These are phyloP conservation scores for Rubroboletus pulcherrimus DNA, from an alignment of 768 basidiomycete species.

Conservation along the genomic window DNA sequence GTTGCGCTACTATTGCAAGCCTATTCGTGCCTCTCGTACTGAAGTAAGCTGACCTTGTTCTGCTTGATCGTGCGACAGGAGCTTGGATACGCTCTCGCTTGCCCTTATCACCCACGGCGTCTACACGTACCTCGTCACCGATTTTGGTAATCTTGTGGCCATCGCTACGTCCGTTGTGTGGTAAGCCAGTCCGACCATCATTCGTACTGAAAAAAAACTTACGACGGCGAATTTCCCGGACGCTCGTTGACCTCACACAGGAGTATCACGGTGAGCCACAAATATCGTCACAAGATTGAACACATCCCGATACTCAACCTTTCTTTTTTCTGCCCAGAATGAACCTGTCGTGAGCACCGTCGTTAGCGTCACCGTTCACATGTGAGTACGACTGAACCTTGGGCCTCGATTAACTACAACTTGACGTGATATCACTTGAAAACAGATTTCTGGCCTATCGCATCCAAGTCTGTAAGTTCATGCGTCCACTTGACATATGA, in stretches of 20 bases:
- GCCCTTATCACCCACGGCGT: background rate
- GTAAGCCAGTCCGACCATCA: background rate
- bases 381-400: background rate
- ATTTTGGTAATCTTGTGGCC: background rate
- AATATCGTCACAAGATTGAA: background rate
- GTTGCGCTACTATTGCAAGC: background rate
- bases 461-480: background rate
- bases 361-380: background rate
- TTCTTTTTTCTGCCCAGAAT: background rate
- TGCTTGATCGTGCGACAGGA: background rate
- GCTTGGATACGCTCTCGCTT: background rate
- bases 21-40: background rate
- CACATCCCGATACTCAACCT: background rate
- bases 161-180: background rate
- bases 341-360: background rate
- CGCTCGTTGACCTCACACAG: background rate
- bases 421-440: background rate
- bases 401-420: background rate
- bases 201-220: background rate
- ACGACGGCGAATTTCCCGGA: background rate
- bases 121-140: background rate
- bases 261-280: background rate
- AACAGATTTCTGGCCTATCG: background rate
- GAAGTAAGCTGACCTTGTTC: background rate
- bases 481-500: background rate